phyloP scores from a whole-genome alignment of 192 early-diverging fungal species.

The Coemansia sp. region DNA sequence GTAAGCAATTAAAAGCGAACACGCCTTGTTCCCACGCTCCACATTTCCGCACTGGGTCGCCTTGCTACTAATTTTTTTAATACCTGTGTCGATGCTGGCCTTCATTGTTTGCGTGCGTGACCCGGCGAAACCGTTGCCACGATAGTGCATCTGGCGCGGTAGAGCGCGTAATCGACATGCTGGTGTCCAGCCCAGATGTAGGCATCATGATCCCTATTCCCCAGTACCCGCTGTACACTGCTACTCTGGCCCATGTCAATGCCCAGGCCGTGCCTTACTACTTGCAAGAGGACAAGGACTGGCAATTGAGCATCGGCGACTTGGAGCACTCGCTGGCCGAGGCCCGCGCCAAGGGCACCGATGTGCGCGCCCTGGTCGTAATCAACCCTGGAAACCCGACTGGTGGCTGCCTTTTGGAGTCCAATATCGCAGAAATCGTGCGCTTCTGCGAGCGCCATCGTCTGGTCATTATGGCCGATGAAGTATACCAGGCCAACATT shows the following conservation, averaged over 20 bases:
- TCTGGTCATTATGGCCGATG: conserved; percentile 91
- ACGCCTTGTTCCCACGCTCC: conserved; percentile 7
- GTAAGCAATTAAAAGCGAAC: conserved; percentile 8
- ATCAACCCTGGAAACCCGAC: conserved; percentile 99
- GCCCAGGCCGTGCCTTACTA: conserved; percentile 93
- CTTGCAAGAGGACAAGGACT: conserved; percentile 82
- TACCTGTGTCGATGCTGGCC: background rate
- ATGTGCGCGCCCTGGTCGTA: conserved; percentile 93
- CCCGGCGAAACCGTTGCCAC: conserved; percentile 1
- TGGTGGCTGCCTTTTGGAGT: conserved; percentile 79
- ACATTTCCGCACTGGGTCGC: conserved; percentile 9
- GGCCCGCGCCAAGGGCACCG: conserved; percentile 70
- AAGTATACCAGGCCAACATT: conserved; percentile 98
- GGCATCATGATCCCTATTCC: conserved; percentile 99
- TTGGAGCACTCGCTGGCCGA: conserved; percentile 66
- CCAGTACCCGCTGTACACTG: conserved; percentile 98
- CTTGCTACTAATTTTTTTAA: conserved; percentile 6
- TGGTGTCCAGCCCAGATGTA: conserved; percentile 75
- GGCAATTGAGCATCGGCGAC: conserved; percentile 75
- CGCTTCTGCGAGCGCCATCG: conserved; percentile 81
- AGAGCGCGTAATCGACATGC: conserved; percentile 85
- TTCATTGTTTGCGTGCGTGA: conserved; percentile 8
- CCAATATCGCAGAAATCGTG: conserved; percentile 90
- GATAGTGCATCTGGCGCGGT: conserved; percentile 83
- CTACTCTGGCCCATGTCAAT: conserved; percentile 81